Evolutionary conservation across 2,329 filamentous ascomycete species (phyloP).

Genomic region (Stagonosporopsis vannaccii): DNA sequence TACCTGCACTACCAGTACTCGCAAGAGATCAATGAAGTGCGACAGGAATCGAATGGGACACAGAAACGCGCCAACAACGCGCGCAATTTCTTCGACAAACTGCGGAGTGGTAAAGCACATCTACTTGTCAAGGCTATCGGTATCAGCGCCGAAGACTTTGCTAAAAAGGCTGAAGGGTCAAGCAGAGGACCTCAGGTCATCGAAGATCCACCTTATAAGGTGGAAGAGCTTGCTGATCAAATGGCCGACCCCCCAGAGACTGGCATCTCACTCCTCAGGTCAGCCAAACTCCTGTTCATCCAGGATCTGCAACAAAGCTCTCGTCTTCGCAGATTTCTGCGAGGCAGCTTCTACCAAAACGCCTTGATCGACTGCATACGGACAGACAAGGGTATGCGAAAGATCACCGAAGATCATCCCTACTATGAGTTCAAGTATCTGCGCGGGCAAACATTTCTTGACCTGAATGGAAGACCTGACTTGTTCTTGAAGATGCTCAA

Average conservation of each 20-base stretch:
- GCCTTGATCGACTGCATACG: constrained; percentile 86
- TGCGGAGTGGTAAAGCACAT: constrained; percentile 81
- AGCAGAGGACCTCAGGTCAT: constrained; percentile 70
- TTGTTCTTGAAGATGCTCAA: constrained; percentile 97
- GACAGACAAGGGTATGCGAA: constrained; percentile 91
- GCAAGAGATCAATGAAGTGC: constrained; percentile 80
- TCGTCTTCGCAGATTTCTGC: constrained; percentile 85
- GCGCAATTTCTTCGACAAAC: constrained; percentile 80
- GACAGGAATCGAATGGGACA: constrained; percentile 68
- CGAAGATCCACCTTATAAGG: constrained; percentile 81
- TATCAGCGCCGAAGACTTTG: constrained; percentile 86
- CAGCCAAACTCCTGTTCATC: constrained; percentile 85
- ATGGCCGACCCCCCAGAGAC: constrained; percentile 63
- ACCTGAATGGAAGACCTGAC: constrained; percentile 83
- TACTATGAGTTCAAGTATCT: constrained; percentile 99
- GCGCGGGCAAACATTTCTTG: constrained; percentile 82
- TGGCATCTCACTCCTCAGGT: constrained; percentile 75
- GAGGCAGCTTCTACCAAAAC: constrained; percentile 81
- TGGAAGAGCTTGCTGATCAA: constrained; percentile 85
- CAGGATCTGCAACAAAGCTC: constrained; percentile 91
- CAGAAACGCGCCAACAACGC: constrained; percentile 85
- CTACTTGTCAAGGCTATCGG: constrained; percentile 87
- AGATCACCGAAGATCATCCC: constrained; percentile 92
- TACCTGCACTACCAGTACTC: constrained; percentile 96
- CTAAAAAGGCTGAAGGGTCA: constrained; percentile 81